These are phyloP conservation scores for Heliamphora exappendiculata DNA, from an alignment of 148 eudicot genomes.

Conservation along the genomic window DNA sequence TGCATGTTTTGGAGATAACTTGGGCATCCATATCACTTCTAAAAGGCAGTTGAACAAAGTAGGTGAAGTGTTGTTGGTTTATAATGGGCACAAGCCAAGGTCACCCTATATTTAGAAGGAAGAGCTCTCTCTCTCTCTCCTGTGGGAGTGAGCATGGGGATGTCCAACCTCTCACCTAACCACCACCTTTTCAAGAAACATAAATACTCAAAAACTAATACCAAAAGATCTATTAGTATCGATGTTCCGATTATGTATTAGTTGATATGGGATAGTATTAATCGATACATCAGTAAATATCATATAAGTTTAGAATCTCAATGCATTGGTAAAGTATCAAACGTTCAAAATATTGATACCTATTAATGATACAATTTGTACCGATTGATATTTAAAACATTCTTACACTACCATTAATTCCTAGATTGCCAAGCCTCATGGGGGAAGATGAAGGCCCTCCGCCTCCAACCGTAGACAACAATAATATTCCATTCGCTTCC, in stretches of 20 bases:
- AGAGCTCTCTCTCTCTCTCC: constrained; percentile 18
- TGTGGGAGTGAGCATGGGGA: constrained; percentile 13
- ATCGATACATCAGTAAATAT: too few species aligned
- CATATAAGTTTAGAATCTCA: too few species aligned
- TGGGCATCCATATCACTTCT: constrained; percentile 9
- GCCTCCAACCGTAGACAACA: constrained; percentile 7
- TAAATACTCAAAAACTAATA: constrained; percentile 9
- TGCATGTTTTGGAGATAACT: constrained; percentile 14
- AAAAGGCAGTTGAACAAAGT: constrained; percentile 67
- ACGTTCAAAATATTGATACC: too few species aligned
- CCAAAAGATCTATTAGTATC: too few species aligned
- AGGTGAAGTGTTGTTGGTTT: constrained; percentile 70
- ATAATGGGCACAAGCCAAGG: constrained; percentile 27
- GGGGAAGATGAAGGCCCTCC: constrained; percentile 18
- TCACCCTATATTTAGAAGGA: constrained; percentile 18
- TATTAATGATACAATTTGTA: too few species aligned
- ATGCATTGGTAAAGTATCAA: too few species aligned
- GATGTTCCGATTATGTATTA: too few species aligned
- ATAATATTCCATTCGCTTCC: too few species aligned
- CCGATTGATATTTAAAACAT: too few species aligned
- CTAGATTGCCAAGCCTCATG: constrained; percentile 10
- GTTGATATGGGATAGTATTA: too few species aligned
- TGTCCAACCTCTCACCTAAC: constrained; percentile 32
- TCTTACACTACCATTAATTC: neutral
- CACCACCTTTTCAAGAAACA: constrained; percentile 17